phyloP scores from a whole-genome alignment of 345 rosid species.

The Eucalyptus fibrosa region DNA sequence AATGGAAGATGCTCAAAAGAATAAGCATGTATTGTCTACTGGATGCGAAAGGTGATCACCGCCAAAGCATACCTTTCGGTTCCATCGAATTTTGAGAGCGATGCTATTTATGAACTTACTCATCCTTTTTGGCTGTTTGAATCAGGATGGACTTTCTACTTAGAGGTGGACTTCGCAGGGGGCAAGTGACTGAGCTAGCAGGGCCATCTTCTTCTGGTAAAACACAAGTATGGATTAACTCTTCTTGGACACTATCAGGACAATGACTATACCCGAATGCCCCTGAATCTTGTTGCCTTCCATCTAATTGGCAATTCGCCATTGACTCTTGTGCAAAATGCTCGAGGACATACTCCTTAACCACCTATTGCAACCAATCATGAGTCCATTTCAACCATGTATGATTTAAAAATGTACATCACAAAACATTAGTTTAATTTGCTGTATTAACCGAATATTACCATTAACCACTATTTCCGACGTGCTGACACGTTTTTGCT shows the following conservation, averaged over 20 bases:
- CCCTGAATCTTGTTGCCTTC: not conserved
- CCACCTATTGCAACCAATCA: not conserved
- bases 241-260: not conserved
- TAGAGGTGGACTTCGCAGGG: slow-evolving; percentile 52
- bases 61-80: not conserved
- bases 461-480: not conserved
- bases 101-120: not conserved
- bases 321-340: not conserved
- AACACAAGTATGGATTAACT: slow-evolving; percentile 52
- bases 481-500: not conserved
- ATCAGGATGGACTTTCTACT: slow-evolving; percentile 56
- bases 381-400: not conserved
- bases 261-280: not conserved
- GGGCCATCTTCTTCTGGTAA: slow-evolving; percentile 89
- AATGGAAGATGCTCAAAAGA: slow-evolving; percentile 32
- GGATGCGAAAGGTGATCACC: slow-evolving; percentile 44
- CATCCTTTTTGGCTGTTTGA: not conserved
- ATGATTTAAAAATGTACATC: not conserved
- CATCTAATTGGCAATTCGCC: not conserved
- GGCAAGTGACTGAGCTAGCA: slow-evolving; percentile 70
- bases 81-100: not conserved
- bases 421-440: not conserved
- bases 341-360: not conserved
- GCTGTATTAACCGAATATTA: not conserved
- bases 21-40: slow-evolving; percentile 33